Conservation (phyloP, 306 rosid genomes). For the Prunus persica region DNA sequence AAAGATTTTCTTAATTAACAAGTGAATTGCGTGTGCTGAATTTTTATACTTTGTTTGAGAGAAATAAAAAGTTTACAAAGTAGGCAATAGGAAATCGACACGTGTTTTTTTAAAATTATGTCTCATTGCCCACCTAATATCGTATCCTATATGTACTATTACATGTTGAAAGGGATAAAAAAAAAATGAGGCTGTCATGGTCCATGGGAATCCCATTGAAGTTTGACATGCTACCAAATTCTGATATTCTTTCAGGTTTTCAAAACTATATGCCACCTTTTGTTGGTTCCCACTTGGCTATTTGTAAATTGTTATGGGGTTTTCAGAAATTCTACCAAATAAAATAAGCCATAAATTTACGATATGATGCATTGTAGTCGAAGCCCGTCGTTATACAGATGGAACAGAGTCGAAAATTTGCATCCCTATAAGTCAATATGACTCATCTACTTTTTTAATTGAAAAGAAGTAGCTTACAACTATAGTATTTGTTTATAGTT, state of each 20-base stretch:
- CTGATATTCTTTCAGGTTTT: background rate
- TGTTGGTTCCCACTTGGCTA: background rate
- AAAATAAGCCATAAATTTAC: no score
- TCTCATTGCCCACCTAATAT: constrained; percentile 1
- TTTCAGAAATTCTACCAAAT: background rate
- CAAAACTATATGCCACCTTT: background rate
- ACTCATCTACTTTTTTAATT: no score
- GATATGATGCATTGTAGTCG: no score
- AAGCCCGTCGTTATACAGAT: no score
- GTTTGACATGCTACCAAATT: constrained; percentile 26
- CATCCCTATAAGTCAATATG: no score
- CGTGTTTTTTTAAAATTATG: background rate
- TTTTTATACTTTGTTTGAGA: no score
- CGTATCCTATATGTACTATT: background rate
- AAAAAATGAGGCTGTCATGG: background rate
- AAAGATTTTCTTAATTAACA: background rate
- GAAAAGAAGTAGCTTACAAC: no score
- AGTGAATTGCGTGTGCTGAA: background rate
- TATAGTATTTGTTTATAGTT: no score
- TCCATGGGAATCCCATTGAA: constrained; percentile 15
- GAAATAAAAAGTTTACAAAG: background rate
- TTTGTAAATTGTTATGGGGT: background rate
- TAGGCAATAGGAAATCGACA: background rate
- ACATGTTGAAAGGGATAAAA: background rate
- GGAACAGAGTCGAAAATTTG: no score